Conservation (phyloP, 345 rosid species). For the Eucalyptus dawsonii region DNA sequence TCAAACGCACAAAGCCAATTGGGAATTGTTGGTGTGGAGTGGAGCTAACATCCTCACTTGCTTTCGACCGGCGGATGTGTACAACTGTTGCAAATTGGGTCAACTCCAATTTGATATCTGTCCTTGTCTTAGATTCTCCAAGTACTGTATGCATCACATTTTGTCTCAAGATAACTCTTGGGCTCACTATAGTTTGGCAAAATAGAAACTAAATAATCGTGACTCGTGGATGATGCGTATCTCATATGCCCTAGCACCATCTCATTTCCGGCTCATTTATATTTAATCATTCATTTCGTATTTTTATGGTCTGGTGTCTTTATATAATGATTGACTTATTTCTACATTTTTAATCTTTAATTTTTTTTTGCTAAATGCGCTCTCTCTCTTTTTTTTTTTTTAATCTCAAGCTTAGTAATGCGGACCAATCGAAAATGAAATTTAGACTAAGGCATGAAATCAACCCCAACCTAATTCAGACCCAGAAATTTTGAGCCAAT, state of each 20-base stretch:
- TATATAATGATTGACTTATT: neutral
- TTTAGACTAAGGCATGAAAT: no score
- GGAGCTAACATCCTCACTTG: neutral
- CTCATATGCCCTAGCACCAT: neutral
- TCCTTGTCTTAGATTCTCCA: neutral
- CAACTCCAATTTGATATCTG: neutral
- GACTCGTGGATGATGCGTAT: neutral
- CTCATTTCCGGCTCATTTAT: neutral
- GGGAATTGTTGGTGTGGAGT: neutral
- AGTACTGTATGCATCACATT: neutral
- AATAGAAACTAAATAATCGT: neutral
- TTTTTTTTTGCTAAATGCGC: no score
- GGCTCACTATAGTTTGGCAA: neutral
- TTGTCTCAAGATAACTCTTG: neutral
- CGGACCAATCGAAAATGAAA: no score
- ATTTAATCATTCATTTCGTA: neutral
- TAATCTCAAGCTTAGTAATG: no score
- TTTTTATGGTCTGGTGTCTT: neutral
- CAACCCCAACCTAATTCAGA: no score
- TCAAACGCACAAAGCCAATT: neutral
- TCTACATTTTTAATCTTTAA: no score
- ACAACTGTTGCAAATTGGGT: neutral
- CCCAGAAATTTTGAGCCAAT: no score
- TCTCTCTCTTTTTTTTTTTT: no score
- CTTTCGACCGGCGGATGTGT: neutral